phyloP scores from a whole-genome alignment of 2,329 filamentous ascomycete genomes.

The Trichoderma atroviride region DNA sequence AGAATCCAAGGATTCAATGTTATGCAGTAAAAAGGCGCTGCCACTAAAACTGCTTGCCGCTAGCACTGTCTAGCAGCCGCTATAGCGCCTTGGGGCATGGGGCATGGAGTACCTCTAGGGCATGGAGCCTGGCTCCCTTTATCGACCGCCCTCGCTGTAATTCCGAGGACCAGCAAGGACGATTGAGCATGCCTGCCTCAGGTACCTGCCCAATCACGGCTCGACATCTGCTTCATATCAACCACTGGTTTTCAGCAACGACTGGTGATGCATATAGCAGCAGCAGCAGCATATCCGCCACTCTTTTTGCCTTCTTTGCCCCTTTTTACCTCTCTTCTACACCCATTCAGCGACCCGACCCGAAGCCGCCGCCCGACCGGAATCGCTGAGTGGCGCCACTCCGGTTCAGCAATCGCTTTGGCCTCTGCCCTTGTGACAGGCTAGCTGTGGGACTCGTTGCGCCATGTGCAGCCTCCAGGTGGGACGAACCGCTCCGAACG shows the following conservation, averaged over 20 bases:
- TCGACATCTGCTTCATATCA: background rate
- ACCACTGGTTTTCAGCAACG: background rate
- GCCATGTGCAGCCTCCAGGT: constrained; percentile 28
- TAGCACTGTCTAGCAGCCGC: background rate
- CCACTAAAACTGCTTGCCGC: background rate
- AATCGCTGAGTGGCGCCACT: constrained; percentile 27
- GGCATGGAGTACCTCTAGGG: background rate
- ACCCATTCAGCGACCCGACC: constrained; percentile 28
- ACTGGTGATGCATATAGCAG: background rate
- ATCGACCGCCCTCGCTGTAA: background rate
- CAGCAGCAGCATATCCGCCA: background rate
- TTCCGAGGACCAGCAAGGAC: background rate
- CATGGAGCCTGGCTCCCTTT: background rate
- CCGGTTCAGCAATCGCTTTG: constrained; percentile 13
- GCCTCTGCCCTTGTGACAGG: constrained; percentile 26
- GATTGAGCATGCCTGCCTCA: background rate
- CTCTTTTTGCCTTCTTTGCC: background rate
- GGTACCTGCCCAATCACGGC: background rate
- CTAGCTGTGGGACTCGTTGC: constrained; percentile 27
- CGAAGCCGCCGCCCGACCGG: constrained; percentile 28
- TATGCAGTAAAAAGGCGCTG: background rate
- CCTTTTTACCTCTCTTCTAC: constrained; percentile 5
- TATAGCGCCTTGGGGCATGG: constrained; percentile 1
- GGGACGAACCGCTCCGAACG: constrained; percentile 31
- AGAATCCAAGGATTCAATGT: background rate